These are phyloP conservation scores for Pyrenophora tritici-repentis DNA, from an alignment of 2,329 filamentous ascomycete species.

Conservation along the genomic window DNA sequence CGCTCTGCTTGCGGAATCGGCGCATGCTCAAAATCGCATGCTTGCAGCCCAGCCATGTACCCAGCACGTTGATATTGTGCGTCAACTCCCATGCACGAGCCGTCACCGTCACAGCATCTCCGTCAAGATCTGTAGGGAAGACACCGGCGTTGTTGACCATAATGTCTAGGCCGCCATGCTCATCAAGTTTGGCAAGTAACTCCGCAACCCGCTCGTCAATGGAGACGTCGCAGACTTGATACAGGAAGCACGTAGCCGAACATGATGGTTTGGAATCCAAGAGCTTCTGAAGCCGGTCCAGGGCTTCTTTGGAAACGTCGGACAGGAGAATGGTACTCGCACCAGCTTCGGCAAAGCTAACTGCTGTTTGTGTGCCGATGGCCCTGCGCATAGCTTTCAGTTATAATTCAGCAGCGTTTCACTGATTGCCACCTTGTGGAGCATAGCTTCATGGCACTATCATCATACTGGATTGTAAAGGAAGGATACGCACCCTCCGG, in stretches of 20 bases:
- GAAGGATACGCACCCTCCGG: slow-evolving; percentile 1
- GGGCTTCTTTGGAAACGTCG: too few relatives aligned
- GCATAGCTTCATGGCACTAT: slow-evolving; percentile 2
- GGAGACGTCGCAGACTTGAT: too few relatives aligned
- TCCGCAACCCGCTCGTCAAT: too few relatives aligned
- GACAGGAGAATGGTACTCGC: too few relatives aligned
- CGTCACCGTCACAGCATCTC: slow-evolving; percentile 71
- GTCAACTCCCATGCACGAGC: slow-evolving; percentile 91
- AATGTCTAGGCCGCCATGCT: slow-evolving; percentile 47
- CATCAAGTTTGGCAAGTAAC: too few relatives aligned
- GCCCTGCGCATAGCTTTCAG: not conserved
- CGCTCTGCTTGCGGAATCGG: slow-evolving; percentile 64
- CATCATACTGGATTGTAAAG: not conserved
- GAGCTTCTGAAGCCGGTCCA: too few relatives aligned
- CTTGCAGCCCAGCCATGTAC: slow-evolving; percentile 82
- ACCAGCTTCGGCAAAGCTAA: too few relatives aligned
- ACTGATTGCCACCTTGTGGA: not conserved
- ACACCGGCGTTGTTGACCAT: slow-evolving; percentile 98
- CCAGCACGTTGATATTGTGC: slow-evolving; percentile 67
- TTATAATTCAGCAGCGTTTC: not conserved
- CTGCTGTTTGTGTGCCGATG: slow-evolving; percentile 46
- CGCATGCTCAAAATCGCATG: slow-evolving; percentile 66
- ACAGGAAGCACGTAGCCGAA: too few relatives aligned
- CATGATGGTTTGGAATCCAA: too few relatives aligned
- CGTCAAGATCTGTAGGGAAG: slow-evolving; percentile 73